Conservation (phyloP, 148 eudicot species). For the Chenopodium formosanum region DNA sequence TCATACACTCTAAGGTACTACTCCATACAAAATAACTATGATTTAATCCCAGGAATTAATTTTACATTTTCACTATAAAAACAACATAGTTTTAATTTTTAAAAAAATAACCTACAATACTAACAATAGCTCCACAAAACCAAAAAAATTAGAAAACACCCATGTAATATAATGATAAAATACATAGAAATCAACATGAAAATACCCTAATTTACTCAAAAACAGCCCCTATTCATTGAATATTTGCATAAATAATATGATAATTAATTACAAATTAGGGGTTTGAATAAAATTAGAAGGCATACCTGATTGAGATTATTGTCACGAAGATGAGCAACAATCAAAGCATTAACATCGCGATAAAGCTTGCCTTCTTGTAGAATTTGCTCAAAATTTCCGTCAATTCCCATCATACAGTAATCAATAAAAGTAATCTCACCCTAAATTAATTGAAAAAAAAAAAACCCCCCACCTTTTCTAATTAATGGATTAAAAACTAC, state of each 20-base stretch:
- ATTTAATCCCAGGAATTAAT: background rate
- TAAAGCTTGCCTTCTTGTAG: constrained; percentile 70
- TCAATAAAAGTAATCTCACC: background rate
- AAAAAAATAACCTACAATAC: background rate
- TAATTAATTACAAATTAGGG: background rate
- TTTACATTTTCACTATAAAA: background rate
- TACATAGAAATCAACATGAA: background rate
- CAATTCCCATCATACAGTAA: constrained; percentile 31
- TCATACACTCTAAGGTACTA: background rate
- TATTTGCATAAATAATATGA: background rate
- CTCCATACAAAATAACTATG: background rate
- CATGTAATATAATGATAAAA: constrained; percentile 1
- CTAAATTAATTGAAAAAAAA: background rate
- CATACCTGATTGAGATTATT: constrained; percentile 67
- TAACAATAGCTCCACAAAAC: background rate
- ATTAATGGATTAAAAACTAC: background rate
- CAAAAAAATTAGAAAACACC: background rate
- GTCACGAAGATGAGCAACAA: constrained; percentile 82
- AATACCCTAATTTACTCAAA: background rate
- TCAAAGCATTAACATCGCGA: constrained; percentile 60
- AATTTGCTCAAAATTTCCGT: constrained; percentile 56
- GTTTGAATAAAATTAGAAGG: background rate
- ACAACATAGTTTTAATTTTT: background rate
- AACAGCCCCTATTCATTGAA: background rate
- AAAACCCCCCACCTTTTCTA: background rate